Evolutionary conservation across 192 early-diverging fungal genomes (phyloP).

Genomic region (Coemansia sp.): DNA sequence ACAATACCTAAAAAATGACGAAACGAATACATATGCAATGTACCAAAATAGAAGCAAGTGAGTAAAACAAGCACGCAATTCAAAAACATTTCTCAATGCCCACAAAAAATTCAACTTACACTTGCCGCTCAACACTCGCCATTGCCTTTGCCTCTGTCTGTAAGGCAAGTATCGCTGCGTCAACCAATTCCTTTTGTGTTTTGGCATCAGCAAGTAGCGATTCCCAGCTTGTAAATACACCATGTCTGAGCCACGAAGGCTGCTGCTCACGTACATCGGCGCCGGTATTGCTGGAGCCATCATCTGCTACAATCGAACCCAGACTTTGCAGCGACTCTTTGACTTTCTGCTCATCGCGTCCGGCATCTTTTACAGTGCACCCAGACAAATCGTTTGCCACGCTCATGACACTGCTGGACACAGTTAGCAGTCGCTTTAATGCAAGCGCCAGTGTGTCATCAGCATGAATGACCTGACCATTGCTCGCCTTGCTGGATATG

Average conservation of each 20-base stretch:
- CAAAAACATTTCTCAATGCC: not conserved
- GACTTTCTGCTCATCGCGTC: not conserved
- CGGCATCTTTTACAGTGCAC: not conserved
- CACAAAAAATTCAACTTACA: slow-evolving; percentile 30
- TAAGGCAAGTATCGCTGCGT: slow-evolving; percentile 1
- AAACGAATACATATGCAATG: slow-evolving; percentile 5
- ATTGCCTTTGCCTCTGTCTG: slow-evolving; percentile 9
- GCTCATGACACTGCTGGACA: slow-evolving; percentile 9
- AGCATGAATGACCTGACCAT: slow-evolving; percentile 22
- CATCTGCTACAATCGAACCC: not conserved
- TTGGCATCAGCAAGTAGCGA: slow-evolving; percentile 30
- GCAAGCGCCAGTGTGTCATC: slow-evolving; percentile 44
- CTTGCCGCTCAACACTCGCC: slow-evolving; percentile 20
- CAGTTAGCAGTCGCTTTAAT: slow-evolving; percentile 29
- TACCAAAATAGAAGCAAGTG: not conserved
- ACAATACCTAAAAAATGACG: slow-evolving; percentile 23
- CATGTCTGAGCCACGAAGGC: slow-evolving; percentile 21
- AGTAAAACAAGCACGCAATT: not conserved
- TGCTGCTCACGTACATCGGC: slow-evolving; percentile 6
- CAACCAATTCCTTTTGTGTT: not conserved
- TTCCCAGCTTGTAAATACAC: slow-evolving; percentile 43
- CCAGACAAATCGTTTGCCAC: not conserved
- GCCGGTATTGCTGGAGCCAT: not conserved
- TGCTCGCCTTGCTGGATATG: not conserved
- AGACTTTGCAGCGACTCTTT: not conserved